These are phyloP conservation scores for Kockiozyma suomiensis DNA, from an alignment of 805 yeast genomes.

Conservation along the genomic window DNA sequence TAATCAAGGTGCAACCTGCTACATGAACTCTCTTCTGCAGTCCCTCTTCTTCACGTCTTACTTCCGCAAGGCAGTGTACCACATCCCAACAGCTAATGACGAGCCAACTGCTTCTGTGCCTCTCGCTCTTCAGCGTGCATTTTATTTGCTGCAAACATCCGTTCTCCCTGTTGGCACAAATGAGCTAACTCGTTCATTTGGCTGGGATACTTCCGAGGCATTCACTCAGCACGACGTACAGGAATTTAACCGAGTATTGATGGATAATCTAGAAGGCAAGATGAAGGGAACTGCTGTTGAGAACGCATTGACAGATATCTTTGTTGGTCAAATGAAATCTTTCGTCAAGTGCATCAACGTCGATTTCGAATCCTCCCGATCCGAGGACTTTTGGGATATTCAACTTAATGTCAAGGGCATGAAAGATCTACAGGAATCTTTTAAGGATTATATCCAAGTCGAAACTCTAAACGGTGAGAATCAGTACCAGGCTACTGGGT, in stretches of 20 bases:
- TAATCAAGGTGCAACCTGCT: conserved; percentile 98
- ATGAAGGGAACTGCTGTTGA: conserved; percentile 89
- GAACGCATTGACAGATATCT: conserved; percentile 72
- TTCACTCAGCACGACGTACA: conserved; percentile 98
- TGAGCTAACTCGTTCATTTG: conserved; percentile 88
- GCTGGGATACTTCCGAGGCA: conserved; percentile 96
- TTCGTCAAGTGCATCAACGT: conserved; percentile 91
- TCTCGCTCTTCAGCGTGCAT: conserved; percentile 81
- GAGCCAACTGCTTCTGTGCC: conserved; percentile 64
- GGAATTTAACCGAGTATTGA: conserved; percentile 88
- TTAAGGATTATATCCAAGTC: conserved; percentile 81
- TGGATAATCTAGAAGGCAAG: conserved; percentile 88
- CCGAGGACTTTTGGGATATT: conserved; percentile 97
- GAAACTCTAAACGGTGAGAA: conserved; percentile 94
- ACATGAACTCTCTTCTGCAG: conserved; percentile 87
- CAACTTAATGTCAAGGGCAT: conserved; percentile 90
- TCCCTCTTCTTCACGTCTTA: conserved; percentile 82
- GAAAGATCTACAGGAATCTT: conserved; percentile 70
- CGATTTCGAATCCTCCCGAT: conserved; percentile 86
- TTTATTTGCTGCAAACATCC: conserved; percentile 76
- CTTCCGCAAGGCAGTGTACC: conserved; percentile 83
- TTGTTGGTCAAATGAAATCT: conserved; percentile 97
- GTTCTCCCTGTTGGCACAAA: conserved; percentile 77
- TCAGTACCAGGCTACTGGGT: conserved; percentile 88
- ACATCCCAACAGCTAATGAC: conserved; percentile 77